phyloP scores from a whole-genome alignment of 768 basidiomycete genomes.

The Russula earlei region DNA sequence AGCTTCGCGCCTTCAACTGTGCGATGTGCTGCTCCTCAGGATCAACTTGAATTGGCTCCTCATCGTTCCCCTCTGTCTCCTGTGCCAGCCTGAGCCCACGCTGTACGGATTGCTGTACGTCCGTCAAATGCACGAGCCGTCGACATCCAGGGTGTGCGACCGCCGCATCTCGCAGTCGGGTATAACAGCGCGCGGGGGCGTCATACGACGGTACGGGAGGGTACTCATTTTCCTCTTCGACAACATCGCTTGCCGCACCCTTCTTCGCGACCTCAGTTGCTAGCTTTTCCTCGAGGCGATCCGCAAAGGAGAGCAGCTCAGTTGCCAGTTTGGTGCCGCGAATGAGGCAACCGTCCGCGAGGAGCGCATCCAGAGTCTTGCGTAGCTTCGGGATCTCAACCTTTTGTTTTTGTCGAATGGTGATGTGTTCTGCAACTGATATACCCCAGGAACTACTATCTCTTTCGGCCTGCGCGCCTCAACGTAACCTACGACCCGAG shows the following conservation, averaged over 20 bases:
- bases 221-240: background rate
- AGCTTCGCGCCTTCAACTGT: background rate
- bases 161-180: background rate
- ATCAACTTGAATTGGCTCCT: background rate
- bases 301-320: conserved; percentile 10
- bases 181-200: background rate
- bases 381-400: conserved; percentile 13
- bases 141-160: background rate
- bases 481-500: background rate
- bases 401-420: conserved; percentile 13
- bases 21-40: background rate
- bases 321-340: conserved; percentile 1
- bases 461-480: background rate
- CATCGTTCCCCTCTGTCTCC: background rate
- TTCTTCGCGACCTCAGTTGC: background rate
- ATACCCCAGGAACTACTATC: no score
- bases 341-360: conserved; percentile 9
- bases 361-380: conserved; percentile 4
- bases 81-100: background rate
- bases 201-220: background rate
- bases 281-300: conserved; percentile 2
- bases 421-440: no score
- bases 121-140: conserved; percentile 13
- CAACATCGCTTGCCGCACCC: background rate
- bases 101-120: conserved; percentile 14